phyloP scores from a whole-genome alignment of 1,284 basidiomycete genomes.

The Boletus subluridellus region DNA sequence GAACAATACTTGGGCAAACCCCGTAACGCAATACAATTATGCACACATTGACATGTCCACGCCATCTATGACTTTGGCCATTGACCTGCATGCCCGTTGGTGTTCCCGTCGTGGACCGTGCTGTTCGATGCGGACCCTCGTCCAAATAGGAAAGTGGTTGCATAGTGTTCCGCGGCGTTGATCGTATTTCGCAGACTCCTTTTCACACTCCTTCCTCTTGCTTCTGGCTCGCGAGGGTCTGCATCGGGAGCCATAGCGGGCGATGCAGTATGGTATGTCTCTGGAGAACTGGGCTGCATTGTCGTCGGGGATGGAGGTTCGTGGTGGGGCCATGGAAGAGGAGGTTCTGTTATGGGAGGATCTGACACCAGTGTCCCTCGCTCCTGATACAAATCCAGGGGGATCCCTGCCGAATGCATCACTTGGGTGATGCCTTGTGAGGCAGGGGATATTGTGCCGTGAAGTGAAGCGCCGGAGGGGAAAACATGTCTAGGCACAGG shows the following conservation, averaged over 20 bases:
- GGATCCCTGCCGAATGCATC: conserved; percentile 36
- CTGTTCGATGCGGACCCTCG: conserved; percentile 31
- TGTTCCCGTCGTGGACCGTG: conserved; percentile 21
- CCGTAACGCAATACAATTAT: conserved; percentile 12
- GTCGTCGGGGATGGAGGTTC: conserved; percentile 27
- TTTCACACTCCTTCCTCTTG: conserved; percentile 57
- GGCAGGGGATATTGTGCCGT: conserved; percentile 16
- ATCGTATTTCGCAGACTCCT: conserved; percentile 62
- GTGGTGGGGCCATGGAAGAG: conserved; percentile 29
- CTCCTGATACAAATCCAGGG: conserved; percentile 26
- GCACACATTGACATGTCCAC: conserved; percentile 3
- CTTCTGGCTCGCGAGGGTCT: conserved; percentile 36
- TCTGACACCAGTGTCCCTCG: conserved; percentile 9
- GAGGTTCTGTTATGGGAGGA: conserved; percentile 12
- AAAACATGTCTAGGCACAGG: conserved; percentile 23
- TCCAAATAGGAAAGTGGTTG: conserved; percentile 61
- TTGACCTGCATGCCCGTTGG: conserved; percentile 24
- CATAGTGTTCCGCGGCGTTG: conserved; percentile 64
- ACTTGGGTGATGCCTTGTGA: conserved; percentile 36
- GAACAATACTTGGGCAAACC: conserved; percentile 6
- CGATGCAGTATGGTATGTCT: conserved; percentile 44
- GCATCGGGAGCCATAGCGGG: conserved; percentile 36
- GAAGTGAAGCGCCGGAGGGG: conserved; percentile 19
- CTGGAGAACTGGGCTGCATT: conserved; percentile 24
- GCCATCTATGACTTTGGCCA: conserved; percentile 27